phyloP scores from a whole-genome alignment of 768 basidiomycete species.

The Amanita polypyramis region DNA sequence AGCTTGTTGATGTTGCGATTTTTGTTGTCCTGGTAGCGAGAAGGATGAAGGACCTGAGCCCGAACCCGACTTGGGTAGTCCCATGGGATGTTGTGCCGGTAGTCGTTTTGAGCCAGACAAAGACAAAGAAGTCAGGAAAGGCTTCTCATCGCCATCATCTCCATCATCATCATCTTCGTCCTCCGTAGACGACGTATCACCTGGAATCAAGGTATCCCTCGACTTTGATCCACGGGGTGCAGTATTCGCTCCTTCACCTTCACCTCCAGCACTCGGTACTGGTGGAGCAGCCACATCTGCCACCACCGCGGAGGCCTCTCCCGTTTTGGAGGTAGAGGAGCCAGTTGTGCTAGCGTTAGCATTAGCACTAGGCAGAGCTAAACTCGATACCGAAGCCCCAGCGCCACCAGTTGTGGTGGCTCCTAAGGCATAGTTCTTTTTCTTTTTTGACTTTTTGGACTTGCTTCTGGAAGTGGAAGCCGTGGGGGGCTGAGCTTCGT shows the following conservation, averaged over 20 bases:
- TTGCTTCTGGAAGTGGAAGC: slow-evolving; percentile 4
- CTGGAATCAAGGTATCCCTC: slow-evolving; percentile 24
- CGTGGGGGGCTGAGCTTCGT: not conserved
- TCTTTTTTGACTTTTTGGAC: slow-evolving; percentile 12
- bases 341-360: not conserved
- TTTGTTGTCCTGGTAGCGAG: too few relatives aligned
- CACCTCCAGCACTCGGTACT: not conserved
- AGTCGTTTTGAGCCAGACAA: not conserved
- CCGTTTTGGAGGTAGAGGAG: slow-evolving; percentile 6
- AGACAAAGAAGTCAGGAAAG: slow-evolving; percentile 1
- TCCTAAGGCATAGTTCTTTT: not conserved
- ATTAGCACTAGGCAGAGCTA: slow-evolving; percentile 2
- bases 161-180: slow-evolving; percentile 7
- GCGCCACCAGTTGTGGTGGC: not conserved
- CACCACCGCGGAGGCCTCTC: slow-evolving; percentile 1
- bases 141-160: slow-evolving; percentile 5
- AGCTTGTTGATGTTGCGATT: slow-evolving; percentile 19
- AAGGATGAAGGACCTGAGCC: too few relatives aligned
- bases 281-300: not conserved
- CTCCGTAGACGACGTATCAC: slow-evolving; percentile 1
- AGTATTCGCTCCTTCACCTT: slow-evolving; percentile 7
- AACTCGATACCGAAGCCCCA: not conserved
- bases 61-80: not conserved
- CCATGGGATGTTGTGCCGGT: not conserved
- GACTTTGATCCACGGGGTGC: slow-evolving; percentile 28